Evolutionary conservation across 208 protist species (phyloP).

Genomic region (Wallacemonas sp.): DNA sequence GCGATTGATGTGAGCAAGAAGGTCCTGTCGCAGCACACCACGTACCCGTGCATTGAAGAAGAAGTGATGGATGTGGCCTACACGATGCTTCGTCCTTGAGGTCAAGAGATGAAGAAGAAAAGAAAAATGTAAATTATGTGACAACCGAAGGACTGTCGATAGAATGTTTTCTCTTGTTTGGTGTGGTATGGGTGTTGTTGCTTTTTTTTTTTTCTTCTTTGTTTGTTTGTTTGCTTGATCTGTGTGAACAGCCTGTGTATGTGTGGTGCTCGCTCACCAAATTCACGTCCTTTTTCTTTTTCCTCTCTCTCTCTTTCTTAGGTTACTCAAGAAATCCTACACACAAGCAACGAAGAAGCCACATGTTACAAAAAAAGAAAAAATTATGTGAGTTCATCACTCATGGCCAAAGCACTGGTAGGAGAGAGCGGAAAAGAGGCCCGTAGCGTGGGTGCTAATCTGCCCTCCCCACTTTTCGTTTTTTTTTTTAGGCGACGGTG

Average conservation of each 20-base stretch:
- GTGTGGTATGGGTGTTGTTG: neutral
- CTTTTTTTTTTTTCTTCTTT: slow-evolving; percentile 20
- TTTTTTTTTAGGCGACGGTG: too few relatives aligned
- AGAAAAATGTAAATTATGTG: slow-evolving; percentile 6
- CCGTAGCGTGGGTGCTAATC: too few relatives aligned
- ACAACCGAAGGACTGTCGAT: neutral
- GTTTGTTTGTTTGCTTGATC: slow-evolving; percentile 9
- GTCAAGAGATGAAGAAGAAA: neutral
- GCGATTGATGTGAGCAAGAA: slow-evolving; percentile 95
- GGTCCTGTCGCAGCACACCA: slow-evolving; percentile 85
- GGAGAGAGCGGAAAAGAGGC: too few relatives aligned
- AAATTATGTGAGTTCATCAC: slow-evolving; percentile 1
- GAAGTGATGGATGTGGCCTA: slow-evolving; percentile 94
- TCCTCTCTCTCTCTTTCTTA: too few relatives aligned
- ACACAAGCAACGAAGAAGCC: neutral
- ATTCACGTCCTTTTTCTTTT: slow-evolving; percentile 1
- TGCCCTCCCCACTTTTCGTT: too few relatives aligned
- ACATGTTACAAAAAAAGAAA: slow-evolving; percentile 18
- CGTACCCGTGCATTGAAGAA: slow-evolving; percentile 93
- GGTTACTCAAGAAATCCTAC: neutral
- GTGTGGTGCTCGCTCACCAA: too few relatives aligned
- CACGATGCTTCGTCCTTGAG: slow-evolving; percentile 74
- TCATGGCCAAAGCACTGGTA: too few relatives aligned
- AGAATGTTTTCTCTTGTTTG: neutral
- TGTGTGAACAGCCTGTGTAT: too few relatives aligned